These are phyloP conservation scores for Triticum turgidum DNA, from an alignment of 176 grass and related monocot genomes.

Conservation along the genomic window DNA sequence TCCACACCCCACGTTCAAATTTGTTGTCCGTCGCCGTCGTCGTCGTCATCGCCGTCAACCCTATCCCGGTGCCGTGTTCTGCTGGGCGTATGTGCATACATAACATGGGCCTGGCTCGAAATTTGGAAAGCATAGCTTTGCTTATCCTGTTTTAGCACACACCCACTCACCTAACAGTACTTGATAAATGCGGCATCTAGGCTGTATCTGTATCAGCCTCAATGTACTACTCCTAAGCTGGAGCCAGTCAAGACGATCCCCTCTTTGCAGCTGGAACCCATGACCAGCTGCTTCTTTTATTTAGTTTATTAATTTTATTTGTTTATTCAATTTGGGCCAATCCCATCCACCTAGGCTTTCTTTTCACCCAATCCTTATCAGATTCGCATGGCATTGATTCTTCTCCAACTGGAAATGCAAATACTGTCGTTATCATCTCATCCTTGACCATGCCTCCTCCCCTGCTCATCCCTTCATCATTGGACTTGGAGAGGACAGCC, in stretches of 20 bases:
- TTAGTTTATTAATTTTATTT: constrained; percentile 4
- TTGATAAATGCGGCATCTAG: not conserved
- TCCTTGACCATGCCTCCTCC: not conserved
- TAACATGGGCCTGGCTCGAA: not conserved
- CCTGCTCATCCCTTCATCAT: not conserved
- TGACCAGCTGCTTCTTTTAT: constrained; percentile 28
- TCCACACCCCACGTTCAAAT: not conserved
- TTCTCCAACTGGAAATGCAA: constrained; percentile 28
- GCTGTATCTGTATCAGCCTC: constrained; percentile 5
- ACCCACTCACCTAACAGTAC: not conserved
- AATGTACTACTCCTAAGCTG: constrained; percentile 23
- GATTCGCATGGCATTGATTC: constrained; percentile 34
- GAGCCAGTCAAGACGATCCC: constrained; percentile 44
- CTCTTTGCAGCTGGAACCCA: constrained; percentile 50
- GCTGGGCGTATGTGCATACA: not conserved
- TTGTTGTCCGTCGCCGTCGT: constrained; percentile 20
- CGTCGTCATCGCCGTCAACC: constrained; percentile 12
- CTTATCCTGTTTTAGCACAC: too few relatives aligned
- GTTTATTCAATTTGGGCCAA: constrained; percentile 6
- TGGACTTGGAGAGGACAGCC: not conserved
- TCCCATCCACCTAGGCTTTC: constrained; percentile 19
- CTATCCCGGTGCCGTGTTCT: constrained; percentile 18
- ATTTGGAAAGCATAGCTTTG: too few relatives aligned
- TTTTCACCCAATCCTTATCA: constrained; percentile 50
- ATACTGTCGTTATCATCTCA: not conserved